Base-by-base conservation (phyloP, 176 grass and related monocot species). In the Aegilops bicornis region DNA sequence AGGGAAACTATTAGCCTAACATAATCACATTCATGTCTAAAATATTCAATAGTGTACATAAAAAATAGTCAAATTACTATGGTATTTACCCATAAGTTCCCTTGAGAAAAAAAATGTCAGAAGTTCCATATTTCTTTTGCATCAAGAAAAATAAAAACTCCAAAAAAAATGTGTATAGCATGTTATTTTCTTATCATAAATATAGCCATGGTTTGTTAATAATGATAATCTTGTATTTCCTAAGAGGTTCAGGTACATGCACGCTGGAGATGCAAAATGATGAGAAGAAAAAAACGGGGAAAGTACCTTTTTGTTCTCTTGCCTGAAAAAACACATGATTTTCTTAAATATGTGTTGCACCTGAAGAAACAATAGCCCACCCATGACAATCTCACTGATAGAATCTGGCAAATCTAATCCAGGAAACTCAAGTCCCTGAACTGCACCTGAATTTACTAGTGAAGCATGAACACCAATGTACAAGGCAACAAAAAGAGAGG, bases 391-490 rank as follows among this genome's bases (percentile, higher is more conserved):
- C 78, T 98, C 96, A 68, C 93, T 78, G 30, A 98, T 22, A 7
- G 96, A 98, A 89, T 98, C 96, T 39, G 96, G 96, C 83, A 96
- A 75, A 91, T 98, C 96, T 77, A 98, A 83, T 43, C 96, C 92
- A 76, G 78, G 37, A 86, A 96, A 92, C 78, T 98, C 96, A 64
- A 98, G 82, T 43, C 96, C 96, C 65, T 91, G 65, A 82, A 72
- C 77, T 20, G 69, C 40, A 79, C 69, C 85, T 69, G 90, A 82
- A 71, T 86, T 92, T 29, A 60, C 78, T 63, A 88, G 40, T 78
- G 89, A 78, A 85, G 96, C 81, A 82, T 98, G 96, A 81, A 89
- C 69, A 87, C 56, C n/a, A 31, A 94, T 90, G 86, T 92, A 96
- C 35, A 94, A 19, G 40, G 72, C 64, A 73, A 95, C 83, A 85